Conservation (phyloP, 257 asterid genomes). For the Salvia miltiorrhiza region DNA sequence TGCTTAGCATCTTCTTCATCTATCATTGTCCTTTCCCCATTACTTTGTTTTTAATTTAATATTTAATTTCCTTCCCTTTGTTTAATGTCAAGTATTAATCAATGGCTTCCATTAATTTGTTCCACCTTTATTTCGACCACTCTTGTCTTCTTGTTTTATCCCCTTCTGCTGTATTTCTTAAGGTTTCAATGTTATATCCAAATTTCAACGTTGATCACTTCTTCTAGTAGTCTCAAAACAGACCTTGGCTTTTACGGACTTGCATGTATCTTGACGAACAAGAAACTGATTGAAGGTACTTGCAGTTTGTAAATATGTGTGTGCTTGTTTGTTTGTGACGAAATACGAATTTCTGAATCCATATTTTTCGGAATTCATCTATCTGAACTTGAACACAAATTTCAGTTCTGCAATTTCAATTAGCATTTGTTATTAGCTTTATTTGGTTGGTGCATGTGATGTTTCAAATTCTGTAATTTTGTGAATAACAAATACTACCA, state of each 20-base stretch:
- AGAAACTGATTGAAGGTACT: conserved; percentile 18
- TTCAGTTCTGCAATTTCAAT: neutral
- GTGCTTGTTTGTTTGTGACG: neutral
- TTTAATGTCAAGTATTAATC: conserved; percentile 15
- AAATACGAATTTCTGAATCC: neutral
- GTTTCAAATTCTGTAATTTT: neutral
- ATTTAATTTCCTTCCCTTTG: neutral
- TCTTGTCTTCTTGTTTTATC: conserved; percentile 12
- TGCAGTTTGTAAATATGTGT: neutral
- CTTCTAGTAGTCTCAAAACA: neutral
- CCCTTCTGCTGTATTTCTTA: neutral
- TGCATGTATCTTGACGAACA: conserved; percentile 12
- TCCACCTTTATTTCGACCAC: conserved; percentile 19
- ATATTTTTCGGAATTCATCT: neutral
- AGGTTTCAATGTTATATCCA: conserved; percentile 1
- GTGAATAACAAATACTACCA: neutral
- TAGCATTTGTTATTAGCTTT: neutral
- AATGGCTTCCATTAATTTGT: conserved; percentile 29
- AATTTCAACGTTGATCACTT: conserved; percentile 7
- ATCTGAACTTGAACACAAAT: neutral
- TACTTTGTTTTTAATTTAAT: neutral
- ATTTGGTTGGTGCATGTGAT: neutral
- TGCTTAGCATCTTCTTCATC: conserved; percentile 11
- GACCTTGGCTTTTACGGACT: neutral
- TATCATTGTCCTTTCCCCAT: conserved; percentile 10